phyloP scores from a whole-genome alignment of 2,329 filamentous ascomycete species.

The Cordyceps farinosa region DNA sequence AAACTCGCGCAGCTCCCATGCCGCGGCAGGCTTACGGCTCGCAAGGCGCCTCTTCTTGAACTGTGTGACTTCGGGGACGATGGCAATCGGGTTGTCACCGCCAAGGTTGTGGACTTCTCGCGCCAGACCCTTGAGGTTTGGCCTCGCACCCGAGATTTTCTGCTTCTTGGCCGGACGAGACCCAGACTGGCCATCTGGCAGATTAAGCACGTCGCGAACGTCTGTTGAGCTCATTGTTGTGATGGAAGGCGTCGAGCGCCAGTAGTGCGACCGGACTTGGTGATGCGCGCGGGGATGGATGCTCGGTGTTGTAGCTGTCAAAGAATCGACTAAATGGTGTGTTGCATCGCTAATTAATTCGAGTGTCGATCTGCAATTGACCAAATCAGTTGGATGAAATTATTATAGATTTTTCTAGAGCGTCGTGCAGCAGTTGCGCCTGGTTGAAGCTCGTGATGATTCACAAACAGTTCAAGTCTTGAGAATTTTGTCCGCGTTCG shows the following conservation, averaged over 20 bases:
- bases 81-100: conserved; percentile 64
- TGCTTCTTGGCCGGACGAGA: conserved; percentile 69
- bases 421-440: not conserved
- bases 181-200: conserved; percentile 56
- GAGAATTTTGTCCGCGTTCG: not conserved
- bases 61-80: conserved; percentile 56
- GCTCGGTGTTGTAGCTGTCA: conserved; percentile 15
- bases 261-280: not conserved
- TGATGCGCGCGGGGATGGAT: not conserved
- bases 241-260: conserved; percentile 1
- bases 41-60: conserved; percentile 58
- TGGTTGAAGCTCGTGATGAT: not conserved
- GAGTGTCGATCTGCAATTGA: not conserved
- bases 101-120: conserved; percentile 64
- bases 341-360: conserved; percentile 2
- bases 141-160: conserved; percentile 59
- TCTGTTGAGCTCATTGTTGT: conserved; percentile 54
- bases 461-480: not conserved
- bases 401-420: not conserved
- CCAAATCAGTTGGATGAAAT: not conserved
- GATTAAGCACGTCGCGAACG: conserved; percentile 83
- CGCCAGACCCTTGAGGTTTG: conserved; percentile 60
- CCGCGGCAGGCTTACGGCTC: conserved; percentile 52
- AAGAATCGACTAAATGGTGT: conserved; percentile 5
- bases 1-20: conserved; percentile 69